Evolutionary conservation across 208 protist species (phyloP).

Genomic region (Trypanosoma melophagium): DNA sequence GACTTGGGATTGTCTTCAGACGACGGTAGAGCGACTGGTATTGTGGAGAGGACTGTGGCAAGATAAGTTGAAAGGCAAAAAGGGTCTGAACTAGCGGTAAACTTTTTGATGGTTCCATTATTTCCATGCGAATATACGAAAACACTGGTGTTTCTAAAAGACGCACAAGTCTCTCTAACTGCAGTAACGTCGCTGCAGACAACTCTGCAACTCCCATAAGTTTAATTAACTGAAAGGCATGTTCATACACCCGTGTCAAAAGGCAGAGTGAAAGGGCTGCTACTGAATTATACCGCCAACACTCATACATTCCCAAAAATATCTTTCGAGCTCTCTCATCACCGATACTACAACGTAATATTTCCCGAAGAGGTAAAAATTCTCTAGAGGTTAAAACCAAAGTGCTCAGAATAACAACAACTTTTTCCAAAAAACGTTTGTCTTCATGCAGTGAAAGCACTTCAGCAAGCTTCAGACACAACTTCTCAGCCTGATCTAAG

Average conservation of each 20-base stretch:
- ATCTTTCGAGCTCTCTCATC: slow-evolving; percentile 37
- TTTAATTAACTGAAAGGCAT: slow-evolving; percentile 59
- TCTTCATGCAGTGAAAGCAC: slow-evolving; percentile 32
- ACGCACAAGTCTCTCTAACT: slow-evolving; percentile 96
- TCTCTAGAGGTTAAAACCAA: slow-evolving; percentile 90
- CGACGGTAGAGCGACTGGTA: slow-evolving; percentile 54
- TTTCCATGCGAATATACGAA: slow-evolving; percentile 86
- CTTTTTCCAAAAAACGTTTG: slow-evolving; percentile 64
- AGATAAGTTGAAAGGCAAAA: slow-evolving; percentile 96
- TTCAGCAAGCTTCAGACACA: slow-evolving; percentile 24
- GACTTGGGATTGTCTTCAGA: slow-evolving; percentile 36
- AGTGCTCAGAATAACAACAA: slow-evolving; percentile 60
- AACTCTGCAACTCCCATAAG: slow-evolving; percentile 81
- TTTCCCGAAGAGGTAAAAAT: slow-evolving; percentile 72
- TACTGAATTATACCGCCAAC: slow-evolving; percentile 92
- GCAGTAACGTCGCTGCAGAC: slow-evolving; percentile 89
- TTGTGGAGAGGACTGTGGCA: slow-evolving; percentile 93
- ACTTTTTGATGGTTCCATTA: slow-evolving; percentile 86
- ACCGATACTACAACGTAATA: slow-evolving; percentile 43
- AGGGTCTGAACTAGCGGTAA: slow-evolving; percentile 91
- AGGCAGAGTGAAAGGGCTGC: slow-evolving; percentile 91
- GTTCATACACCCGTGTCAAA: slow-evolving; percentile 84
- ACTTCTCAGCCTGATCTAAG: slow-evolving; percentile 29
- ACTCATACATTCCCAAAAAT: slow-evolving; percentile 71
- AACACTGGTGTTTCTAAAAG: slow-evolving; percentile 96